Evolutionary conservation across 306 rosid genomes (phyloP).

Genomic region (Malus sylvestris): DNA sequence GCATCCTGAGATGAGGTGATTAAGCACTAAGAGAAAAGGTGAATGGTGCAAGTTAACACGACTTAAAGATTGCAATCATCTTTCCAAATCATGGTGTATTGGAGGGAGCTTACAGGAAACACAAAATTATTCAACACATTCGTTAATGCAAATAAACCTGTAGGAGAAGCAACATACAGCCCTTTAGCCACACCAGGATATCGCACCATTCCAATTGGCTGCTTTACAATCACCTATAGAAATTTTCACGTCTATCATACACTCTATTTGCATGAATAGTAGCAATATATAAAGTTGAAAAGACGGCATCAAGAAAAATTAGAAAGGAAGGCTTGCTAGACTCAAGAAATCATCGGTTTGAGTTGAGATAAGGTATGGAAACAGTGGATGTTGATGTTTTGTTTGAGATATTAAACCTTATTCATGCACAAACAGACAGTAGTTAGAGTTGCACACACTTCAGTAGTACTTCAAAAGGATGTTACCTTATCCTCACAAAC

Average conservation of each 20-base stretch:
- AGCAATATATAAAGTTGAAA: background rate
- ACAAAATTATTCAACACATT: background rate
- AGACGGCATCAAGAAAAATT: background rate
- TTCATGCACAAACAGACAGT: background rate
- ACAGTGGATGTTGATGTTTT: background rate
- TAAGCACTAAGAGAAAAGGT: background rate
- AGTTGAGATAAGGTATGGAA: background rate
- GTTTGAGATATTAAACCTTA: background rate
- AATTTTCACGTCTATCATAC: background rate
- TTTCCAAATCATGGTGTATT: background rate
- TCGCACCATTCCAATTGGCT: constrained; percentile 66
- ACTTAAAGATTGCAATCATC: background rate
- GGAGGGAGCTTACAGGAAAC: background rate
- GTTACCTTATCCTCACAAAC: constrained; percentile 64
- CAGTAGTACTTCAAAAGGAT: background rate
- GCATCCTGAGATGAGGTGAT: background rate
- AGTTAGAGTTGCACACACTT: background rate
- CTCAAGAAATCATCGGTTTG: background rate
- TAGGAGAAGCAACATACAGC: constrained; percentile 38
- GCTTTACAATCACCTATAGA: constrained; percentile 56
- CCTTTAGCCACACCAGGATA: constrained; percentile 81
- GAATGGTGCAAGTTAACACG: background rate
- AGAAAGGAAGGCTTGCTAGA: background rate
- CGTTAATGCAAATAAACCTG: constrained; percentile 24
- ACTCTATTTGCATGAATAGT: background rate